These are phyloP conservation scores for Euphorbia lathyris DNA, from an alignment of 345 rosid species.

Conservation along the genomic window DNA sequence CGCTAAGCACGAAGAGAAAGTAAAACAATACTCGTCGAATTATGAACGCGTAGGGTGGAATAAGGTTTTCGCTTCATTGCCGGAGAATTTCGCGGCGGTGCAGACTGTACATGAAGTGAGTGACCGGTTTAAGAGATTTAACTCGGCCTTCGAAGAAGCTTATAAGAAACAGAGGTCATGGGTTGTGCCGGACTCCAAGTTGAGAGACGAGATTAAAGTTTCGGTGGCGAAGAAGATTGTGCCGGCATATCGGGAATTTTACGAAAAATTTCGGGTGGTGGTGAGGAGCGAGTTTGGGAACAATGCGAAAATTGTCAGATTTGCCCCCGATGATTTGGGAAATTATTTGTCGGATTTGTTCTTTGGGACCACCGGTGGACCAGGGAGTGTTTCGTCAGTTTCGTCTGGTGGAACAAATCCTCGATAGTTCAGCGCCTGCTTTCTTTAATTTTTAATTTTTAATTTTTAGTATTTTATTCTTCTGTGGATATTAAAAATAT, in stretches of 20 bases:
- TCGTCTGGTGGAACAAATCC: constrained; percentile 15
- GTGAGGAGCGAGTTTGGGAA: constrained; percentile 17
- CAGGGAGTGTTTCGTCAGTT: constrained; percentile 38
- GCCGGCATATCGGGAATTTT: constrained; percentile 48
- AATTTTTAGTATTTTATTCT: not conserved
- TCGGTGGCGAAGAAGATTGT: constrained; percentile 47
- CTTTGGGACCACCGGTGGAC: constrained; percentile 24
- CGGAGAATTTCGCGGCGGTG: constrained; percentile 30
- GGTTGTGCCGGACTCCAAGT: constrained; percentile 51
- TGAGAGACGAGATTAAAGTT: constrained; percentile 54
- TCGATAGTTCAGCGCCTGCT: constrained; percentile 1
- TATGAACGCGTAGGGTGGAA: constrained; percentile 73
- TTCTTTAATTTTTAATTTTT: not conserved
- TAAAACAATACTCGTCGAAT: constrained; percentile 50
- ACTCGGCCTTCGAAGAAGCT: constrained; percentile 51
- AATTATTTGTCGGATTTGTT: constrained; percentile 52
- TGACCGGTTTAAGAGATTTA: constrained; percentile 47
- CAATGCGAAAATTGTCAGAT: constrained; percentile 36
- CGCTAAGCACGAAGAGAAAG: constrained; percentile 47
- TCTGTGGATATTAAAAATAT: not conserved
- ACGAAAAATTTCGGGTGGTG: constrained; percentile 33
- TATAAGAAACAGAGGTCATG: constrained; percentile 52
- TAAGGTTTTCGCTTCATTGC: constrained; percentile 45
- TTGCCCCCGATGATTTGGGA: constrained; percentile 60
- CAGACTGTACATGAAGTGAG: constrained; percentile 29